phyloP scores from a whole-genome alignment of 2,329 filamentous ascomycete genomes.

The Cladosporium sphaerospermum region DNA sequence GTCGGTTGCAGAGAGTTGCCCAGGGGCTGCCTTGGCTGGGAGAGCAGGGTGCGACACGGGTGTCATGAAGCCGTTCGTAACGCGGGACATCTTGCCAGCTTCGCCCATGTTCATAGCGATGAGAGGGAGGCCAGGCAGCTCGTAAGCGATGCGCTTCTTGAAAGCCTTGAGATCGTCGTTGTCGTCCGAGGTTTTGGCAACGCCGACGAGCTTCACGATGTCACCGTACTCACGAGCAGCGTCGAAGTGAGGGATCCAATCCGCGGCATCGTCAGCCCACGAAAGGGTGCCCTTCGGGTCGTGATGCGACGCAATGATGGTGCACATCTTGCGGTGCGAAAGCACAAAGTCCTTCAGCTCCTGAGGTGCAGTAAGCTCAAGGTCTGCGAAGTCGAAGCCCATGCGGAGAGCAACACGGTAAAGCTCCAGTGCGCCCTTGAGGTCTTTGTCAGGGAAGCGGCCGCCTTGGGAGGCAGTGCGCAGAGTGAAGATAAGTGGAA shows the following conservation, averaged over 20 bases:
- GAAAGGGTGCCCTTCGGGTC: conserved; percentile 73
- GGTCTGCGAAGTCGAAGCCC: conserved; percentile 85
- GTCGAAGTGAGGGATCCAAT: conserved; percentile 88
- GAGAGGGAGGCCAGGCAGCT: conserved; percentile 67
- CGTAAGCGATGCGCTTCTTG: conserved; percentile 64
- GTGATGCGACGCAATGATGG: conserved; percentile 92
- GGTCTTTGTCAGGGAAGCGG: conserved; percentile 73
- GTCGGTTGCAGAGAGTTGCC: conserved; percentile 83
- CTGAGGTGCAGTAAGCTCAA: conserved; percentile 82
- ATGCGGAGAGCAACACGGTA: conserved; percentile 74
- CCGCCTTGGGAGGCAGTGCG: conserved; percentile 82
- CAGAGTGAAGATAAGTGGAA: conserved; percentile 89
- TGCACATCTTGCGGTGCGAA: conserved; percentile 59
- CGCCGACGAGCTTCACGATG: conserved; percentile 87
- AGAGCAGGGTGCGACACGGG: conserved; percentile 84
- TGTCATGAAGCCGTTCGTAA: conserved; percentile 88
- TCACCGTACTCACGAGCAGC: conserved; percentile 83
- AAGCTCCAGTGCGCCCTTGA: conserved; percentile 56
- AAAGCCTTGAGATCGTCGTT: conserved; percentile 82
- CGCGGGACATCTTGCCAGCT: conserved; percentile 78
- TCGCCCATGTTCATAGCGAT: conserved; percentile 96
- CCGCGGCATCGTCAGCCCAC: conserved; percentile 71
- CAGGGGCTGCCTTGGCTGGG: conserved; percentile 90
- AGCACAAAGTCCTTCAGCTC: conserved; percentile 56
- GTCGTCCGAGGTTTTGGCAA: conserved; percentile 69